A percentile compares a stretch with the other conserved stretches of the same genome.
phyloP scores from a whole-genome alignment of 1,284 basidiomycete genomes.

The Microbotryum intermedium region DNA sequence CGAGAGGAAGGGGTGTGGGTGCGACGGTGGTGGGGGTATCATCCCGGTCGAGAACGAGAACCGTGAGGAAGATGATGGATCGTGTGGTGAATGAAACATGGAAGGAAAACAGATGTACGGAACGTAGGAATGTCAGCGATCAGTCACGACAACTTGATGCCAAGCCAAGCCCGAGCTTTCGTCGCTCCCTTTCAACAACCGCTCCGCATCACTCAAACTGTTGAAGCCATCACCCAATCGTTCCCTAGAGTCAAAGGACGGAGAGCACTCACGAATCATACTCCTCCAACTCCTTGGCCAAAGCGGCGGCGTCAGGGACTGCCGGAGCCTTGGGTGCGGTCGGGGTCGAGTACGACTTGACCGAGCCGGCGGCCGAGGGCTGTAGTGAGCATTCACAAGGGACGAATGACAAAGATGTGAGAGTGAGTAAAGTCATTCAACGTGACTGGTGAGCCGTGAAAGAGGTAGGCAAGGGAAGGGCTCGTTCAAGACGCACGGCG shows the following conservation, averaged over 20 bases:
- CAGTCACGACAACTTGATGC: not conserved
- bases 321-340: constrained; percentile 40
- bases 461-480: not conserved
- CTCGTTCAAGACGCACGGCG: constrained; percentile 30
- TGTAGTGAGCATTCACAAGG: constrained; percentile 29
- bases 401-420: not conserved
- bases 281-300: constrained; percentile 42
- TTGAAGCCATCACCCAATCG: not conserved
- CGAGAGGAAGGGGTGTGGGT: not conserved
- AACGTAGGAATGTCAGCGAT: not conserved
- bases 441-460: not conserved
- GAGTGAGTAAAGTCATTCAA: not conserved
- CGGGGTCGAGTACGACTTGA: constrained; percentile 43
- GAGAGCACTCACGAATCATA: constrained; percentile 35
- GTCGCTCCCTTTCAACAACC: not conserved
- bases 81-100: not conserved
- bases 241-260: not conserved
- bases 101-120: not conserved
- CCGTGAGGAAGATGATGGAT: not conserved
- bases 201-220: not conserved
- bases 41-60: not conserved
- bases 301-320: constrained; percentile 39
- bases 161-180: not conserved
- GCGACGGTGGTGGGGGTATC: not conserved
- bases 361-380: constrained; percentile 34